Conservation (phyloP, 1,284 basidiomycete genomes). For the Athelia sp. region DNA sequence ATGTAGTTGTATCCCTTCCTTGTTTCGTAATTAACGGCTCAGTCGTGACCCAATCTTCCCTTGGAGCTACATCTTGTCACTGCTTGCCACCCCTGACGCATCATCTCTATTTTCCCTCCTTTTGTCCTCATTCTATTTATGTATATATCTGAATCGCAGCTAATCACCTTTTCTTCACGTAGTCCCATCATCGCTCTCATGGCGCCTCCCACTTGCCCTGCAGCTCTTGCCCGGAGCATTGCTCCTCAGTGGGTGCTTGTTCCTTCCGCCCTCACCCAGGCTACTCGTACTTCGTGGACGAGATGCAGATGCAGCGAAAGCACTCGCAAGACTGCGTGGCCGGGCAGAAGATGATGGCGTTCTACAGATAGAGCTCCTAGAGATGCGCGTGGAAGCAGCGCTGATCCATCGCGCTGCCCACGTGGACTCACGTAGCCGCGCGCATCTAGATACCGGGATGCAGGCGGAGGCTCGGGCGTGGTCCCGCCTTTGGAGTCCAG, state of each 20-base stretch:
- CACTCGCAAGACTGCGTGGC: slow-evolving; percentile 51
- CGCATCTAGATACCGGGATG: slow-evolving; percentile 1
- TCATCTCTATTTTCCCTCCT: no score
- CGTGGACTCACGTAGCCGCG: slow-evolving; percentile 17
- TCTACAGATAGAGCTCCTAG: slow-evolving; percentile 59
- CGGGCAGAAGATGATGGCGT: slow-evolving; percentile 36
- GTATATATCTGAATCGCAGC: neutral
- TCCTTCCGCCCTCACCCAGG: slow-evolving; percentile 72
- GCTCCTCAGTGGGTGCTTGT: slow-evolving; percentile 56
- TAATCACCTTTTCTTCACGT: neutral
- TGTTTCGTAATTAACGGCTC: no score
- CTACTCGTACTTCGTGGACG: slow-evolving; percentile 55
- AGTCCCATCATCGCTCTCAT: slow-evolving; percentile 60
- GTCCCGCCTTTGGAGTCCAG: slow-evolving; percentile 46
- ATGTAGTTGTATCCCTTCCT: no score
- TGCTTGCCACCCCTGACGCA: no score
- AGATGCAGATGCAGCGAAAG: slow-evolving; percentile 44
- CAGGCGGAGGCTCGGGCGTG: slow-evolving; percentile 43
- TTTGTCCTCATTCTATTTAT: neutral
- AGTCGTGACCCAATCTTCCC: no score
- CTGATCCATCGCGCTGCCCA: slow-evolving; percentile 35
- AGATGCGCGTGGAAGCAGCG: slow-evolving; percentile 63
- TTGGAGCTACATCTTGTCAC: no score
- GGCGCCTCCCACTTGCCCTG: slow-evolving; percentile 71
- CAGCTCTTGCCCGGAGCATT: slow-evolving; percentile 68